These are phyloP conservation scores for Paramecium biaurelia DNA, from an alignment of 73 alveolate genomes.

Conservation along the genomic window DNA sequence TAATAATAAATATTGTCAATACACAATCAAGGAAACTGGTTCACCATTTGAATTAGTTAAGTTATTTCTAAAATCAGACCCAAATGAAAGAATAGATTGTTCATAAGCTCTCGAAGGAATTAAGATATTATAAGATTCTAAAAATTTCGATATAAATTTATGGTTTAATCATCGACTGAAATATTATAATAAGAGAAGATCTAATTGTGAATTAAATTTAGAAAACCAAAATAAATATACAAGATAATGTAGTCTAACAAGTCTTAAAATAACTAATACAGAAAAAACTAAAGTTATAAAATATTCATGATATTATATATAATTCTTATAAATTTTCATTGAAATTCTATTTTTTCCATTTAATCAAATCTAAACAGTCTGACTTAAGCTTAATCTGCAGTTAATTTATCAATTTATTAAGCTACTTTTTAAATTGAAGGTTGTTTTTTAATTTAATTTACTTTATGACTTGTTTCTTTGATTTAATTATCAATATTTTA, in stretches of 20 bases:
- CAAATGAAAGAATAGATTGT: neutral
- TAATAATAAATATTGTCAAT: neutral
- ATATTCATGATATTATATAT: neutral
- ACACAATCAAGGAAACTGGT: neutral
- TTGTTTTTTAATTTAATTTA: neutral
- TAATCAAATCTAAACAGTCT: neutral
- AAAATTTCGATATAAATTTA: neutral
- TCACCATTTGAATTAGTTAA: slow-evolving; percentile 10
- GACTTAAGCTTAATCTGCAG: neutral
- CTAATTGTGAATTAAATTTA: neutral
- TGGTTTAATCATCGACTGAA: neutral
- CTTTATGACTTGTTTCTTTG: neutral
- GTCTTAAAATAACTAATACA: neutral
- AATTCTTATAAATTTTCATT: neutral
- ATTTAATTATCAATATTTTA: neutral
- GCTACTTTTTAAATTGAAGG: neutral
- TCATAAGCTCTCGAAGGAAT: neutral
- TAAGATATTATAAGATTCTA: neutral
- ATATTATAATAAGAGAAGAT: neutral
- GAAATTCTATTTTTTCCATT: neutral
- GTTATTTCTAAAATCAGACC: neutral
- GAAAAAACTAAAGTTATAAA: neutral
- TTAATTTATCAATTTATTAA: neutral
- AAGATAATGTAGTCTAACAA: neutral
- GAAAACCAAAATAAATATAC: neutral